These are phyloP conservation scores for Yarrowia osloensis DNA, from an alignment of 805 yeast species.

Conservation along the genomic window DNA sequence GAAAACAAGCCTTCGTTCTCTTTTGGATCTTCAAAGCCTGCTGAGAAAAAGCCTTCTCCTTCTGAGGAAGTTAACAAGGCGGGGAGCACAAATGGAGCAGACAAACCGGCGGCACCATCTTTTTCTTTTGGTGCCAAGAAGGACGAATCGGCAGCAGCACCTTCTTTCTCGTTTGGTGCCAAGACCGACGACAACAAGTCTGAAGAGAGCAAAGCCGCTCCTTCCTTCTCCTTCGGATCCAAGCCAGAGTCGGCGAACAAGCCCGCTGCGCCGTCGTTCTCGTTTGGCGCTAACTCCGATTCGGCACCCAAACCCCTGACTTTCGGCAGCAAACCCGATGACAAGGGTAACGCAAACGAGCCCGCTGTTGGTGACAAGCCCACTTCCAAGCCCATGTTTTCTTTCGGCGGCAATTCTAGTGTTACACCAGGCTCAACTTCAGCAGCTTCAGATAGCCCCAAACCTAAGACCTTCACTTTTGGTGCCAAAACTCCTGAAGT, in stretches of 20 bases:
- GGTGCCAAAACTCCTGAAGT: background rate
- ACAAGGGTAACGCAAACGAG: background rate
- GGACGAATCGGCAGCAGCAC: background rate
- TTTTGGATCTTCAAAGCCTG: background rate
- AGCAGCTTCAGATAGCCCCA: background rate
- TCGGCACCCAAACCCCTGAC: background rate
- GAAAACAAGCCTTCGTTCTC: background rate
- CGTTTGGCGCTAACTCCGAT: background rate
- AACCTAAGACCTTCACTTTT: constrained; percentile 4
- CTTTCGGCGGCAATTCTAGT: background rate
- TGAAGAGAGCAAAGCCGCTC: background rate
- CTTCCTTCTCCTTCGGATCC: background rate
- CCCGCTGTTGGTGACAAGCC: background rate
- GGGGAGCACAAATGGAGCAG: background rate
- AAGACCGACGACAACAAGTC: constrained; percentile 9
- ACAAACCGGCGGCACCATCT: background rate
- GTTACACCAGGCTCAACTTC: background rate
- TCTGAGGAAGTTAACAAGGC: background rate
- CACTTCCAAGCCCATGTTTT: background rate
- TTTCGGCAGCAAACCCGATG: background rate
- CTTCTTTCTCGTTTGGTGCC: constrained; percentile 31
- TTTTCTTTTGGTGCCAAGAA: background rate
- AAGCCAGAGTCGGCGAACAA: background rate
- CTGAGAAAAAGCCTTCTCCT: background rate
- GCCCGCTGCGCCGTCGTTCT: background rate